Conservation (phyloP, 805 yeast species). For the Wickerhamomyces queroliae region DNA sequence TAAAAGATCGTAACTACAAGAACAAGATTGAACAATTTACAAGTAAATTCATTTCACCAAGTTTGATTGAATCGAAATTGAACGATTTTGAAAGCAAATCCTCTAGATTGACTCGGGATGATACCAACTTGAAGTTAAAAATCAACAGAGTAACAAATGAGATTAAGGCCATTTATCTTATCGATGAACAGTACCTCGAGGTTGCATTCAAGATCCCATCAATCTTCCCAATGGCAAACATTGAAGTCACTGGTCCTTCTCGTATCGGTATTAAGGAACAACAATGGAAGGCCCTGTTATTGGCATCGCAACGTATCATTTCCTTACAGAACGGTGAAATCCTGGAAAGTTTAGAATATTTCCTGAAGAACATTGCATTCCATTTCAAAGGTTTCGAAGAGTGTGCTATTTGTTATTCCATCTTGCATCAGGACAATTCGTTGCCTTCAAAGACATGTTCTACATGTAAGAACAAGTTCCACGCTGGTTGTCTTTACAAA, state of each 20-base stretch:
- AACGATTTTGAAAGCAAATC: slow-evolving; percentile 40
- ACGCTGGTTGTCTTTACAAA: slow-evolving; percentile 90
- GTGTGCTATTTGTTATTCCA: slow-evolving; percentile 94
- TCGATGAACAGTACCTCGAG: slow-evolving; percentile 86
- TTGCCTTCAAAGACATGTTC: slow-evolving; percentile 84
- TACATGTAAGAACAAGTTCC: slow-evolving; percentile 91
- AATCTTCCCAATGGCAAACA: slow-evolving; percentile 71
- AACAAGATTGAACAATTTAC: slow-evolving; percentile 58
- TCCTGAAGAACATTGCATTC: slow-evolving; percentile 60
- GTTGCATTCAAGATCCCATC: slow-evolving; percentile 69
- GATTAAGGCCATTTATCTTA: slow-evolving; percentile 63
- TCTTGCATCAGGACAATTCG: slow-evolving; percentile 79
- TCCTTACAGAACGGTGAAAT: slow-evolving; percentile 67
- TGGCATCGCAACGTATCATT: slow-evolving; percentile 82
- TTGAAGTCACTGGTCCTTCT: slow-evolving; percentile 69
- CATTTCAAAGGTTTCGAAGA: slow-evolving; percentile 94
- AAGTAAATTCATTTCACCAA: slow-evolving; percentile 54
- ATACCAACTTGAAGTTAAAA: slow-evolving; percentile 46
- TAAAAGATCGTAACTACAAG: slow-evolving; percentile 64
- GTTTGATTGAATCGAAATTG: slow-evolving; percentile 53
- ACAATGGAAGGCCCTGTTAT: slow-evolving; percentile 92
- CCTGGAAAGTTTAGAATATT: slow-evolving; percentile 34
- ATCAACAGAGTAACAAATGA: slow-evolving; percentile 59
- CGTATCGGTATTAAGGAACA: slow-evolving; percentile 86
- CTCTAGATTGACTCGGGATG: slow-evolving; percentile 25